Conservation (phyloP, 1,284 basidiomycete species). For the Cerioporus squamosus region DNA sequence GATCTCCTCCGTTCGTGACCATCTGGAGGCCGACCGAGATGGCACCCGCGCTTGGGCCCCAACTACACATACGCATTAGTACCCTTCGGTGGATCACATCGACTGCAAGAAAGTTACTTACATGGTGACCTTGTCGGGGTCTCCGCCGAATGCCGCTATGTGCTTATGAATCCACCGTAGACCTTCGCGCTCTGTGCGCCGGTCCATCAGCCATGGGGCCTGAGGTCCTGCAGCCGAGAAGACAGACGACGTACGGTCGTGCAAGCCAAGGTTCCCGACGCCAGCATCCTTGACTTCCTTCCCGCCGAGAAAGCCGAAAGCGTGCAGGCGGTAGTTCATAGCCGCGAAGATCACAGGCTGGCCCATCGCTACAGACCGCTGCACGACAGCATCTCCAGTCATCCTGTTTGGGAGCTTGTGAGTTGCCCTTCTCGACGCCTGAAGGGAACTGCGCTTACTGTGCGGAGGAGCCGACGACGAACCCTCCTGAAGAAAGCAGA, state of each 20-base stretch:
- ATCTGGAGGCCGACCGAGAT: constrained; percentile 35
- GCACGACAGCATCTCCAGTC: constrained; percentile 22
- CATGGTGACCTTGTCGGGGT: constrained; percentile 34
- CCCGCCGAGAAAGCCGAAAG: constrained; percentile 51
- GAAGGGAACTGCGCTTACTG: too few relatives aligned
- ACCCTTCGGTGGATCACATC: neutral
- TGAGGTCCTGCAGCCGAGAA: neutral
- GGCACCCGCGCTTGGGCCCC: constrained; percentile 44
- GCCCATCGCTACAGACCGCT: constrained; percentile 36
- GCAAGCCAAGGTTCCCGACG: constrained; percentile 53
- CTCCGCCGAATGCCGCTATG: constrained; percentile 24
- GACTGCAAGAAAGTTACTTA: constrained; percentile 28
- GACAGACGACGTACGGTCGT: constrained; percentile 44
- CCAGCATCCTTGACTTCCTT: constrained; percentile 47
- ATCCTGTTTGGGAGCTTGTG: too few relatives aligned
- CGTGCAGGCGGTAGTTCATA: constrained; percentile 13
- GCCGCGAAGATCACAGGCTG: constrained; percentile 21
- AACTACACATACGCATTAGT: constrained; percentile 14
- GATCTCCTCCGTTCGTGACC: constrained; percentile 31
- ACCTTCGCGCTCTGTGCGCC: constrained; percentile 48
- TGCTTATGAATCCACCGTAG: constrained; percentile 57
- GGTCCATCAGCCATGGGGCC: neutral
- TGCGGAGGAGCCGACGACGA: too few relatives aligned
- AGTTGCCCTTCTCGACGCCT: too few relatives aligned
- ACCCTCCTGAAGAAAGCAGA: too few relatives aligned